These are phyloP conservation scores for Aspergillus sergii DNA, from an alignment of 2,329 filamentous ascomycete genomes.

Conservation along the genomic window DNA sequence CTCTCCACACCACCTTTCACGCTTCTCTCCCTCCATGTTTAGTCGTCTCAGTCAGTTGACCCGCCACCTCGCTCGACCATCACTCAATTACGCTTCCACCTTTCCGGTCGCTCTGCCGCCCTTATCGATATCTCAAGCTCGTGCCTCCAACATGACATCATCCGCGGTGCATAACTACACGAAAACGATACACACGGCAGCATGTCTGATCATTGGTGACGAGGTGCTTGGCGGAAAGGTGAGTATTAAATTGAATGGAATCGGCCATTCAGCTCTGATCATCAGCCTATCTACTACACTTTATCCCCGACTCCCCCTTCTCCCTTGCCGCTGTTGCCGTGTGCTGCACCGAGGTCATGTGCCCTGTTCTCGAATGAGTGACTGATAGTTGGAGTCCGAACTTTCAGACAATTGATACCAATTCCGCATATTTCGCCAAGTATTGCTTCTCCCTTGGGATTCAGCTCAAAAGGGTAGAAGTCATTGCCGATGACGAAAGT, in stretches of 20 bases:
- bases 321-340: neutral
- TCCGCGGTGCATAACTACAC: conserved; percentile 35
- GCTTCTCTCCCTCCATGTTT: conserved; percentile 62
- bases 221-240: conserved; percentile 96
- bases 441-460: conserved; percentile 68
- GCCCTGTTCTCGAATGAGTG: neutral
- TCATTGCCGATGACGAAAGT: conserved; percentile 87
- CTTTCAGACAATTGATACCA: conserved; percentile 64
- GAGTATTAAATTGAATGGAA: conserved; percentile 26
- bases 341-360: neutral
- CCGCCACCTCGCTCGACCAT: conserved; percentile 68
- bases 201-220: conserved; percentile 94
- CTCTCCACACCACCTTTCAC: conserved; percentile 9
- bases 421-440: conserved; percentile 66
- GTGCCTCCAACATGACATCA: conserved; percentile 47
- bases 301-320: neutral
- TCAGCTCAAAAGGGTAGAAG: conserved; percentile 81
- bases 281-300: neutral
- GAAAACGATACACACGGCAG: conserved; percentile 81
- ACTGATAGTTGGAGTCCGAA: neutral
- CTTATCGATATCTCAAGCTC: conserved; percentile 19
- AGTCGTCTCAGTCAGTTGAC: conserved; percentile 72
- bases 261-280: neutral
- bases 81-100: conserved; percentile 53
- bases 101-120: conserved; percentile 43